Evolutionary conservation across 257 asterid species (phyloP).

Genomic region (Linderniella brevidens): DNA sequence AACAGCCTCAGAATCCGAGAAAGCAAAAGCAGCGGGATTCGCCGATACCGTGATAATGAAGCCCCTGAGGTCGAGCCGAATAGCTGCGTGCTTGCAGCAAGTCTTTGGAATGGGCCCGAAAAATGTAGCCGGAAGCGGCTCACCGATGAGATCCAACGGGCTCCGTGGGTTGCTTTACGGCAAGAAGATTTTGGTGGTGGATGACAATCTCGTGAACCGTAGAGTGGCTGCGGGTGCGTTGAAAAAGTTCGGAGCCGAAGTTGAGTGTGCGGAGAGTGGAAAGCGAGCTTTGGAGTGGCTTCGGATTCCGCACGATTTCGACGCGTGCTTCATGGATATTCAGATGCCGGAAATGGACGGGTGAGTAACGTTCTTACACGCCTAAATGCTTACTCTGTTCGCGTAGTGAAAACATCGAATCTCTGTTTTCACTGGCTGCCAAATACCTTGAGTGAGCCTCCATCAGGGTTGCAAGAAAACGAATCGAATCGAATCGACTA

Average conservation of each 20-base stretch:
- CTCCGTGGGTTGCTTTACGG: conserved; percentile 52
- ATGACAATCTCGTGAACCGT: conserved; percentile 71
- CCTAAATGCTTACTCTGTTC: no score
- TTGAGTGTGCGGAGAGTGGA: conserved; percentile 78
- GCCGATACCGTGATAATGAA: conserved; percentile 71
- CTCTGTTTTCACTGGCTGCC: no score
- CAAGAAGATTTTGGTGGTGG: conserved; percentile 78
- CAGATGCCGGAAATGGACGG: conserved; percentile 99
- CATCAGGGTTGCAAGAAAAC: no score
- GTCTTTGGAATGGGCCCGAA: conserved; percentile 44
- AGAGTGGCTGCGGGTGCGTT: conserved; percentile 94
- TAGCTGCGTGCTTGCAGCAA: conserved; percentile 77
- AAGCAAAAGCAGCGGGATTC: conserved; percentile 65
- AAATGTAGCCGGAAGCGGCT: conserved; percentile 23
- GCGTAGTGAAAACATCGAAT: no score
- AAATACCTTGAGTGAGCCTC: no score
- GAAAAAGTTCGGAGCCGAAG: conserved; percentile 67
- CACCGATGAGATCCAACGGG: conserved; percentile 16
- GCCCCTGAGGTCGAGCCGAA: conserved; percentile 77
- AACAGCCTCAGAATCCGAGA: conserved; percentile 32
- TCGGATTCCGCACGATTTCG: conserved; percentile 59
- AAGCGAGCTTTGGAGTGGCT: conserved; percentile 64
- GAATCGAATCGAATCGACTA: no score
- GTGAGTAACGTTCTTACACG: conserved; percentile 18
- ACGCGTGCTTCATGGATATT: conserved; percentile 95